A percentile compares a stretch with the other conserved stretches of the same genome.
Evolutionary conservation across 23 red algal genomes (phyloP).

Genomic region (Agarophyton chilense): DNA sequence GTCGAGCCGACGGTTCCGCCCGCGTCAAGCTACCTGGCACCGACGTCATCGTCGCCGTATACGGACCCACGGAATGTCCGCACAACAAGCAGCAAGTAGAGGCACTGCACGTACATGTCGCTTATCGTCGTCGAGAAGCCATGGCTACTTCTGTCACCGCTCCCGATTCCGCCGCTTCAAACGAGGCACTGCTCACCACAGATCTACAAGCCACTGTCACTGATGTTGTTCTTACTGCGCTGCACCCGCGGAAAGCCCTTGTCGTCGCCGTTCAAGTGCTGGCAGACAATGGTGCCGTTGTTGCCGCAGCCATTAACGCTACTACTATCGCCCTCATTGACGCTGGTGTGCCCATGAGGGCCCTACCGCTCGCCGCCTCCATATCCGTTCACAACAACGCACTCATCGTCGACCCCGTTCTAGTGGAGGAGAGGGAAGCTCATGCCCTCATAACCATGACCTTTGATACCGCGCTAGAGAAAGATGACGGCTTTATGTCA

Average conservation of each 20-base stretch:
- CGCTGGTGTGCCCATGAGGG: slow-evolving; percentile 77
- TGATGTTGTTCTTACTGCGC: slow-evolving; percentile 12
- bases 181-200: slow-evolving; percentile 7
- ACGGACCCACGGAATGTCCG: slow-evolving; percentile 78
- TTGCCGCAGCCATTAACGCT: slow-evolving; percentile 70
- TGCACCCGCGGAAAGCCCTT: slow-evolving; percentile 45
- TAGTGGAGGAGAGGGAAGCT: slow-evolving; percentile 59
- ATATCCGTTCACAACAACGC: slow-evolving; percentile 43
- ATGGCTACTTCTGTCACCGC: not conserved
- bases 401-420: slow-evolving; percentile 49
- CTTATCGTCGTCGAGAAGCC: slow-evolving; percentile 30
- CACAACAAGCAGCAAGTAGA: slow-evolving; percentile 39
- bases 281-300: slow-evolving; percentile 70
- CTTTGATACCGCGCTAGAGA: slow-evolving; percentile 41
- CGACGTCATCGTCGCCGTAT: slow-evolving; percentile 81
- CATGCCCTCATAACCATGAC: slow-evolving; percentile 34
- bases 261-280: slow-evolving; percentile 87
- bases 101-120: slow-evolving; percentile 47
- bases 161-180: not conserved
- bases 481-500: slow-evolving; percentile 72
- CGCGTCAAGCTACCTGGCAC: slow-evolving; percentile 60
- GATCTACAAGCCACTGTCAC: slow-evolving; percentile 24
- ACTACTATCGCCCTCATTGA: slow-evolving; percentile 76
- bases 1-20: slow-evolving; percentile 81
- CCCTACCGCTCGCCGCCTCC: slow-evolving; percentile 48